Evolutionary conservation across 2,329 filamentous ascomycete species (phyloP).

Genomic region (Monilinia laxa): DNA sequence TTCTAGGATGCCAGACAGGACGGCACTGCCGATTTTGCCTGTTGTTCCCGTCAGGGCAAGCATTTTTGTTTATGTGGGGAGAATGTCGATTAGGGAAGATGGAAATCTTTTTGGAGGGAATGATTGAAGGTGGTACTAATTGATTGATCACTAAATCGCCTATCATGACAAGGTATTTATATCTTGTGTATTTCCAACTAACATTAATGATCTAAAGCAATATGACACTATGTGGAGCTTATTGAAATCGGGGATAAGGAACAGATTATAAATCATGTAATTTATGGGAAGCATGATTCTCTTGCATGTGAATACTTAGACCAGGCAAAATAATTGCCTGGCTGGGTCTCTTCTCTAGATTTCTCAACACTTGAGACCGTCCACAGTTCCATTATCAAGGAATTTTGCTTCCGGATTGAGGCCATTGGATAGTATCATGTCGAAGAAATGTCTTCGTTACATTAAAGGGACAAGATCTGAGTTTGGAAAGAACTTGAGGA

Average conservation of each 20-base stretch:
- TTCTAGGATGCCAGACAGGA: slow-evolving; percentile 25
- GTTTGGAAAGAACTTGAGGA: background rate
- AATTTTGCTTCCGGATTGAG: background rate
- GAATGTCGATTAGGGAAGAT: too few relatives aligned
- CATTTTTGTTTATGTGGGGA: slow-evolving; percentile 7
- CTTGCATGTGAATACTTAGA: background rate
- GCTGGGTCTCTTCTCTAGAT: too few relatives aligned
- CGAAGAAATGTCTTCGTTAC: background rate
- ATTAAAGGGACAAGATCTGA: background rate
- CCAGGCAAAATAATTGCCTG: background rate
- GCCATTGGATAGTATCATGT: background rate
- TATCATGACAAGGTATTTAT: background rate
- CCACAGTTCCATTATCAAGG: background rate
- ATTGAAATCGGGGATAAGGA: background rate
- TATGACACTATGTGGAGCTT: background rate
- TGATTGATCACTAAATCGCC: background rate
- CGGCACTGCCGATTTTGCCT: slow-evolving; percentile 28
- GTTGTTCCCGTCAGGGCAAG: slow-evolving; percentile 26
- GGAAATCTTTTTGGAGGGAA: too few relatives aligned
- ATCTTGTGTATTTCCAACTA: background rate
- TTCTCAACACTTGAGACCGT: background rate
- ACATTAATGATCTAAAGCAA: slow-evolving; percentile 1
- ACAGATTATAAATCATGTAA: background rate
- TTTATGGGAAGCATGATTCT: background rate
- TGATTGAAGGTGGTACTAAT: background rate